Conservation (phyloP, 768 basidiomycete species). For the Kwoniella sp. region DNA sequence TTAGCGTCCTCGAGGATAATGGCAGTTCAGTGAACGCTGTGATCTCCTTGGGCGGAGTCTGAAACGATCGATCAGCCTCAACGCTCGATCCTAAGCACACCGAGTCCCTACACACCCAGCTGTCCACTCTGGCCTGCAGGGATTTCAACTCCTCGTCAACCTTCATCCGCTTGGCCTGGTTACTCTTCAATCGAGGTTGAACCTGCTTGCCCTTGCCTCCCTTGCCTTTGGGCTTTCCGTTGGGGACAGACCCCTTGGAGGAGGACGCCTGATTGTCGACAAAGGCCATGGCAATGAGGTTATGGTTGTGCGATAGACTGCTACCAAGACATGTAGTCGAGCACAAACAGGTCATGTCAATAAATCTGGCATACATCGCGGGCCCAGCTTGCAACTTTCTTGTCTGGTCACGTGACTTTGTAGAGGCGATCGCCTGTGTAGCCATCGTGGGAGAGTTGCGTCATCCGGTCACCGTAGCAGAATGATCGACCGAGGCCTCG, state of each 20-base stretch:
- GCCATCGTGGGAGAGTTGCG: constrained; percentile 2
- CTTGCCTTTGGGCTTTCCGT: constrained; percentile 1
- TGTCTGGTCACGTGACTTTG: too few relatives aligned
- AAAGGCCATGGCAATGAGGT: constrained; percentile 9
- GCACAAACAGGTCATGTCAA: too few relatives aligned
- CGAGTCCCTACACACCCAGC: constrained; percentile 43
- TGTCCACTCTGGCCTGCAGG: constrained; percentile 45
- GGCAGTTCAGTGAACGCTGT: constrained; percentile 69
- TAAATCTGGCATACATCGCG: too few relatives aligned
- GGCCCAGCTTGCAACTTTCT: too few relatives aligned
- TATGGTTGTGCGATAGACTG: too few relatives aligned
- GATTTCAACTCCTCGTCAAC: constrained; percentile 45
- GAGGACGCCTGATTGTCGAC: constrained; percentile 13
- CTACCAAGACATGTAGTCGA: too few relatives aligned
- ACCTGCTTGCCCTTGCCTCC: constrained; percentile 11
- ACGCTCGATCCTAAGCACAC: not conserved
- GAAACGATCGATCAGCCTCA: not conserved
- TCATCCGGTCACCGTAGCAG: constrained; percentile 6
- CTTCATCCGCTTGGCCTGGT: constrained; percentile 37
- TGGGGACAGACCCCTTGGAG: not conserved
- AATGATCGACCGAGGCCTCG: too few relatives aligned
- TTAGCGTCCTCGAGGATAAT: constrained; percentile 69
- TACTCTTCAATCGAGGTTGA: constrained; percentile 33
- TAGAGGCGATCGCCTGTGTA: too few relatives aligned
- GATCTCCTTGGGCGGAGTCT: constrained; percentile 59